Base-by-base conservation (phyloP, 2,329 filamentous ascomycete genomes). In the Calonectria ilicicola region DNA sequence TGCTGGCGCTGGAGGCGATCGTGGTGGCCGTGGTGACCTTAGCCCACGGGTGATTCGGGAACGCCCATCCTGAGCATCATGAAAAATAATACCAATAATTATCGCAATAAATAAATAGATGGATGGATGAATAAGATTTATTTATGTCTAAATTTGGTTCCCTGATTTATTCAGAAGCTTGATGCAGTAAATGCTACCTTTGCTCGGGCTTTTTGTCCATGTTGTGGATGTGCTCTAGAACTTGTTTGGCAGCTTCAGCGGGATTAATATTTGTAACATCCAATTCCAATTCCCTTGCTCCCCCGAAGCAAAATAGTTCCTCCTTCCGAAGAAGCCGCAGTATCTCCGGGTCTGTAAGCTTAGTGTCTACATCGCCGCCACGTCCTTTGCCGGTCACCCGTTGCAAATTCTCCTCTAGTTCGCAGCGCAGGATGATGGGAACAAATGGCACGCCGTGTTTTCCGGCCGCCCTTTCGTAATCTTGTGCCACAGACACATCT, bases 221-320 rank as follows among this genome's bases (percentile, higher is more conserved):
- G 17, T 9, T 44, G 42, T 44, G 42, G 23, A 69, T 46, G 19
- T 65, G 60, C 32, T 69, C 26, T 29, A 26, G 38, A 21, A 60
- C 51, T 38, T 40, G 40, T 9, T 21, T 17, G 21, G 40, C 21
- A n/a, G 66, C 56, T 40, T 68, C 53, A 27, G 40, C 9, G 3
- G 66, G 15, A 15, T 9, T 10, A 6, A 44, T 44, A 19, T n/a
- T 27, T 10, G 56, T 69, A 2, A 69, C 35, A 29, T 69, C 67
- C 46, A 65, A 40, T 26, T 58, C 47, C 46, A 69, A 27, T 21
- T 69, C 67, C 26, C 17, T 23, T 19, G 44, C 5, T 26, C 49
- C 27, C 2, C 49, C 35, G 38, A 69, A 69, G 29, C 23, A 47
- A 38, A 65, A 69, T n/a, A 69, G 58, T 12, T 69, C 67, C 46